phyloP scores from a whole-genome alignment of 176 grass and related monocot species.

The Metroxylon sagu region DNA sequence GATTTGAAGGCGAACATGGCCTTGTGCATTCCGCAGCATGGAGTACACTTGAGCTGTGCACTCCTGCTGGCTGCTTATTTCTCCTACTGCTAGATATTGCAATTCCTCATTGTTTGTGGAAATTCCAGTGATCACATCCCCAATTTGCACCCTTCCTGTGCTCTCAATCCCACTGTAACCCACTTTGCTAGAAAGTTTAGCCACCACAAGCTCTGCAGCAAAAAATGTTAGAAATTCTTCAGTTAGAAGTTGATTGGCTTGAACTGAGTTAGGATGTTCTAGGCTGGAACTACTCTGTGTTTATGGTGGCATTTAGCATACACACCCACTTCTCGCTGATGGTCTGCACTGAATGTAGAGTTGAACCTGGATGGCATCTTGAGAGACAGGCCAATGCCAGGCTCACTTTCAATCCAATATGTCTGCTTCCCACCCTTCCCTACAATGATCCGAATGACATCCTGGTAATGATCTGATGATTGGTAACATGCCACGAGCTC shows the following conservation, averaged over 20 bases:
- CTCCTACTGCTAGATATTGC: constrained; percentile 10
- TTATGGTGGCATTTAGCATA: too few relatives aligned
- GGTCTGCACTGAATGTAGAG: neutral
- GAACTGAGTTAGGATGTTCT: too few relatives aligned
- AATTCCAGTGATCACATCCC: constrained; percentile 21
- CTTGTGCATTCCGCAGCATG: neutral
- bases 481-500: constrained; percentile 22
- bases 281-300: too few relatives aligned
- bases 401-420: constrained; percentile 27
- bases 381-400: constrained; percentile 21
- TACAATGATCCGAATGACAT: constrained; percentile 19
- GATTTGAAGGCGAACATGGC: constrained; percentile 24
- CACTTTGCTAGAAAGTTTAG: constrained; percentile 19
- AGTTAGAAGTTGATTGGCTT: too few relatives aligned
- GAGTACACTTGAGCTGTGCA: constrained; percentile 12
- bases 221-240: neutral
- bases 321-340: neutral
- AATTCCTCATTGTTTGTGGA: constrained; percentile 19
- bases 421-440: constrained; percentile 8
- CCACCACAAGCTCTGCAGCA: constrained; percentile 10
- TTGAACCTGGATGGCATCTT: constrained; percentile 1
- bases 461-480: constrained; percentile 24
- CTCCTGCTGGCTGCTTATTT: constrained; percentile 6
- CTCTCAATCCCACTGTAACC: constrained; percentile 15
- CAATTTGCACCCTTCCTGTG: constrained; percentile 23